phyloP scores from a whole-genome alignment of 257 asterid species.

The Perilla frutescens region DNA sequence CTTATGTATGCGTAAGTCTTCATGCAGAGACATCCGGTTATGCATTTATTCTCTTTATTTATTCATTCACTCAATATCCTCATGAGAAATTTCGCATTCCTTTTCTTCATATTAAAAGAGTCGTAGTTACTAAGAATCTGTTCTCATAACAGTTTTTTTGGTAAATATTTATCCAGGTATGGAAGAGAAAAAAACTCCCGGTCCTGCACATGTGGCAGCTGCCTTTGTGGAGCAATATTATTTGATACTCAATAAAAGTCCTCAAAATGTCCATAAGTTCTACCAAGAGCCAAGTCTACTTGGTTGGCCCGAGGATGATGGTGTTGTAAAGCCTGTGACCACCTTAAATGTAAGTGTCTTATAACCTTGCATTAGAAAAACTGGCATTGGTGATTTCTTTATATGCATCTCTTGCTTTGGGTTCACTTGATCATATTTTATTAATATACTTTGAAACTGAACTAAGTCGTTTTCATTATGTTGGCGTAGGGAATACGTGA shows the following conservation, averaged over 20 bases:
- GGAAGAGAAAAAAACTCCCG: conserved; percentile 37
- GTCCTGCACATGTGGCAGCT: conserved; percentile 37
- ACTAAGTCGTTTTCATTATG: not conserved
- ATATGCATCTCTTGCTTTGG: not conserved
- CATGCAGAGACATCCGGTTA: not conserved
- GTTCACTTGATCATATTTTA: not conserved
- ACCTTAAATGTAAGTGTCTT: conserved; percentile 47
- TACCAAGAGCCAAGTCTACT: conserved; percentile 54
- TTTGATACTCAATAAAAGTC: conserved; percentile 36
- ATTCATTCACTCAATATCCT: not conserved
- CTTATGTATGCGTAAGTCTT: not conserved
- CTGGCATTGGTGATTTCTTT: not conserved
- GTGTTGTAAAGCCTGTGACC: conserved; percentile 40
- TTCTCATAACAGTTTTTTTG: not conserved
- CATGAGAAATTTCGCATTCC: not conserved
- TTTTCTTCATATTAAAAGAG: not conserved
- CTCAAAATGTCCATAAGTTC: conserved; percentile 50
- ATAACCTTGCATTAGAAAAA: not conserved
- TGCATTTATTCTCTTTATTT: conserved; percentile 1
- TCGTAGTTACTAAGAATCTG: not conserved
- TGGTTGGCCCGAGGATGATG: conserved; percentile 50
- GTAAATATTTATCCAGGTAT: conserved; percentile 44
- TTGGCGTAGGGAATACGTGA: conserved; percentile 58
- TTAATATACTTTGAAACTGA: not conserved
- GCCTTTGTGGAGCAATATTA: conserved; percentile 54